Base-by-base conservation (phyloP, 208 protist genomes). In the Trypanosoma cruzi region DNA sequence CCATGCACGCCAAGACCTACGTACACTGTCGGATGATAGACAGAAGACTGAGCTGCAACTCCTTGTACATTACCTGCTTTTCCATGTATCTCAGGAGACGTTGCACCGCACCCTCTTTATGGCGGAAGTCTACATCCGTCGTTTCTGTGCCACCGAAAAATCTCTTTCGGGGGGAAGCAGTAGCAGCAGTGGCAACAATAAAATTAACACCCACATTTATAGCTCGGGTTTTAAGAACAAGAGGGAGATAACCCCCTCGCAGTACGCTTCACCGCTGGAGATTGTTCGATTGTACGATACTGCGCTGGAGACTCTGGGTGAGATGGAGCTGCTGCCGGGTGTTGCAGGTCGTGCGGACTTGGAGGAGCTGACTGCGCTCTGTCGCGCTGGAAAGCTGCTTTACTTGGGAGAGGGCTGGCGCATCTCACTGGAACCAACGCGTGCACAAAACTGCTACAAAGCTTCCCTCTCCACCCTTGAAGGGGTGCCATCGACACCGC, bases 261-360 rank as follows among this genome's bases (percentile, higher is more conserved):
- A 93, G 73, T 93, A 83, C 57, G 90, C 85, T 24, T 93, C 88
- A 0, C 87, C 90, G 20, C 71, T 92, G n/a, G 87, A 96, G 73
- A 82, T 96, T 46, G 85, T 90, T 48, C 90, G 88, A 0, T 79
- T 96, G 16, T 96, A 89, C 71, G 80, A 90, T 70, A 79, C 88
- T 2, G 90, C 79, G 18, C 57, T 81, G 13, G 82, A 86, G 24
- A 81, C 79, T 26, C 71, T 93, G 22, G 85, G 77, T 20, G 77
- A 92, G 68, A 89, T 96, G 84, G 81, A 92, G 73, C 74, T 93
- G 62, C 75, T 96, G 44, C 90, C 90, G 0, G 90, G 90, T 18
- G 90, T 92, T 31, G 31, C 72, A 2, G 87, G 83, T 5, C 81
- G 82, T 28, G 66, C 60, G 6, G 90, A 92, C 53, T 75, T 88